Base-by-base conservation (phyloP, 192 early-diverging fungal genomes). In the Umbelopsis sp. region DNA sequence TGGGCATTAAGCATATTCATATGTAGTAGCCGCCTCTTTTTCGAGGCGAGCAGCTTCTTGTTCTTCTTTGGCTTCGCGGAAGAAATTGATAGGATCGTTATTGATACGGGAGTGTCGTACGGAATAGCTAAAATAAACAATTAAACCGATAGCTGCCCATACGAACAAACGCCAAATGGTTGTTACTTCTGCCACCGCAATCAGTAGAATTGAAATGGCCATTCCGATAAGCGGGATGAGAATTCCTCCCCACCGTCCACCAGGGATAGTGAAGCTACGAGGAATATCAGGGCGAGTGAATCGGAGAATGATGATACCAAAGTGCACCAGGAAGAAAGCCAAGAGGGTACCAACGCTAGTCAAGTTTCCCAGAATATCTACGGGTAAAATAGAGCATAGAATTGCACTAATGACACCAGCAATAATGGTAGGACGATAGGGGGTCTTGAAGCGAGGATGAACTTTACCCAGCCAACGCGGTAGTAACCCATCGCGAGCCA, bases 401-500 rank as follows among this genome's bases (percentile, higher is more conserved):
- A 92, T 67, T 0, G 93, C 87, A 73, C 87, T 89, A 16, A 94
- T 71, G 8, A 81, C 26, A 21, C 93, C 93, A 7, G 89, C 74
- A 7, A 88, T 75, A 34, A 92, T 52, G 4, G 93, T 96, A 14
- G 92, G 80, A 29, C 92, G 71, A 45, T 90, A 89, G 11, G 94
- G 94, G 2, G 93, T 96, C 79, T 87, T 82, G 83, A 91, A 90
- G 0, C 81, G 71, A 12, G 84, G 87, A 73, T 96, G 90, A 34
- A 95, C 77, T 41, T 87, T 86, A 25, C 89, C 84, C 70, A 95
- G 91, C 17, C 87, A 67, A 16, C 77, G 44, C 2, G 94, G 94
- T n/a, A 97, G 82, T 34, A 97, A 75, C 6, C 96, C 94, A 80
- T 97, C 95, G 44, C 89, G 77, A 22, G 94, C 90, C 96, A 97